These are phyloP conservation scores for Cryptococcus sp. DNA, from an alignment of 1,284 basidiomycete genomes.

Conservation along the genomic window DNA sequence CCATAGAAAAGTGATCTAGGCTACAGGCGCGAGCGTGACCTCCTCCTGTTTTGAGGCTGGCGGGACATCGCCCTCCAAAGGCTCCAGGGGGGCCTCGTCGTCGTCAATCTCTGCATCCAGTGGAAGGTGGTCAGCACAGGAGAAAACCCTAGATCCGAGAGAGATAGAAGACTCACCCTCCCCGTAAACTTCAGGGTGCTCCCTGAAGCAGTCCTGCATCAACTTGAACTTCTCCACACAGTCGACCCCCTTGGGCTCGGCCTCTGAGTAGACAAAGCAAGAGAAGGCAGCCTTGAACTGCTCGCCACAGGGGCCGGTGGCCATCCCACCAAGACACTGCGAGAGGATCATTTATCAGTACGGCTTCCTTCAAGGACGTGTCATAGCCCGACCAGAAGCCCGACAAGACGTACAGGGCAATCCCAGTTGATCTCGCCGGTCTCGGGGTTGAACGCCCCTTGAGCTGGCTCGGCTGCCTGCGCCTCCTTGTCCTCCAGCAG, in stretches of 20 bases:
- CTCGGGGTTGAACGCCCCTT: slow-evolving; percentile 71
- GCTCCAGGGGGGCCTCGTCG: slow-evolving; percentile 25
- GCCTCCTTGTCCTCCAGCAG: slow-evolving; percentile 27
- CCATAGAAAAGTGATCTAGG: not conserved
- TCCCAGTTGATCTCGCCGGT: slow-evolving; percentile 99
- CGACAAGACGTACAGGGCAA: slow-evolving; percentile 61
- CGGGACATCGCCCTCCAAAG: not conserved
- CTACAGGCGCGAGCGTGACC: not conserved
- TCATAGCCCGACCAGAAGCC: too few relatives aligned
- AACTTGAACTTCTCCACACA: slow-evolving; percentile 96
- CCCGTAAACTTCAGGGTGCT: slow-evolving; percentile 91
- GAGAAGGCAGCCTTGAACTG: slow-evolving; percentile 96
- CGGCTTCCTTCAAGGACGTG: not conserved
- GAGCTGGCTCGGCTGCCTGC: slow-evolving; percentile 19
- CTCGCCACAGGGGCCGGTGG: slow-evolving; percentile 89
- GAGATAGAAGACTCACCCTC: slow-evolving; percentile 61
- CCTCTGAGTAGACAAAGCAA: slow-evolving; percentile 92
- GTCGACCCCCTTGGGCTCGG: slow-evolving; percentile 95
- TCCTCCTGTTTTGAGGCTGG: not conserved
- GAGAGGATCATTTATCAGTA: not conserved
- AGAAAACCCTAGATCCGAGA: not conserved
- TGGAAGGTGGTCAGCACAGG: not conserved
- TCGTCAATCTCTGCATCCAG: slow-evolving; percentile 39
- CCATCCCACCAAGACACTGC: slow-evolving; percentile 92
- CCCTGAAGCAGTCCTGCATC: slow-evolving; percentile 98